Percentiles rank a stretch among this genome's conserved stretches.
Evolutionary conservation across 2,329 filamentous ascomycete genomes (phyloP).

Genomic region (Diaporthe velutina): DNA sequence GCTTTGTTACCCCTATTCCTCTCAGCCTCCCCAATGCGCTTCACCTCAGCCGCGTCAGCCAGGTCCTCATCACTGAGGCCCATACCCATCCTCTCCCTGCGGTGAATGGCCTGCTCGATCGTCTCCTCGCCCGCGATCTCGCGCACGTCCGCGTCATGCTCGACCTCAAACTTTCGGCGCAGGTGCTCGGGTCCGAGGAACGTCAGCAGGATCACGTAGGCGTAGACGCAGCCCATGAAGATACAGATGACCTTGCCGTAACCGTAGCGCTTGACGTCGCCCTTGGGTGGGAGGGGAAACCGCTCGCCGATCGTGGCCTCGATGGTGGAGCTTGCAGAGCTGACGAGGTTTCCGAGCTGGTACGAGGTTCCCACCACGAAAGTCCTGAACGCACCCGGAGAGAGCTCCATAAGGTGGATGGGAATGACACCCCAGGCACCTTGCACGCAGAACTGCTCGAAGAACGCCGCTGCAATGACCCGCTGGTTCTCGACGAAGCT

Average conservation of each 20-base stretch:
- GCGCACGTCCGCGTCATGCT: constrained; percentile 61
- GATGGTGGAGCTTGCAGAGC: constrained; percentile 78
- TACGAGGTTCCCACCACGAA: constrained; percentile 82
- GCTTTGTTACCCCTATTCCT: constrained; percentile 22
- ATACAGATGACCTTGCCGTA: constrained; percentile 91
- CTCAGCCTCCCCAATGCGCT: constrained; percentile 27
- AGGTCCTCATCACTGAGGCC: constrained; percentile 47
- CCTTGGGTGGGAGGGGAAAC: constrained; percentile 75
- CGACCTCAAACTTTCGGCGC: constrained; percentile 63
- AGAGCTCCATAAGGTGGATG: constrained; percentile 83
- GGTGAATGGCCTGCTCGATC: constrained; percentile 54
- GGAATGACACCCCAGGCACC: constrained; percentile 84
- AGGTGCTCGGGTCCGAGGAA: constrained; percentile 72
- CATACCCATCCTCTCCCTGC: constrained; percentile 56
- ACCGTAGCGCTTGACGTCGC: constrained; percentile 68
- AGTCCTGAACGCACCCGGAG: constrained; percentile 78
- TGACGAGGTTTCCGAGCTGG: constrained; percentile 83
- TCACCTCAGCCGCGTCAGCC: constrained; percentile 37
- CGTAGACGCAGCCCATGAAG: constrained; percentile 89
- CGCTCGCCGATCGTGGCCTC: constrained; percentile 80
- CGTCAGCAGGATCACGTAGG: constrained; percentile 71
- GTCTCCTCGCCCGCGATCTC: constrained; percentile 58
- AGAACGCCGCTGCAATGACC: constrained; percentile 85
- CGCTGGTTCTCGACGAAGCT: constrained; percentile 73
- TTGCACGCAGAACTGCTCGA: constrained; percentile 84